phyloP scores from a whole-genome alignment of 495 filamentous ascomycete species.

The Annulohypoxylon bovei region DNA sequence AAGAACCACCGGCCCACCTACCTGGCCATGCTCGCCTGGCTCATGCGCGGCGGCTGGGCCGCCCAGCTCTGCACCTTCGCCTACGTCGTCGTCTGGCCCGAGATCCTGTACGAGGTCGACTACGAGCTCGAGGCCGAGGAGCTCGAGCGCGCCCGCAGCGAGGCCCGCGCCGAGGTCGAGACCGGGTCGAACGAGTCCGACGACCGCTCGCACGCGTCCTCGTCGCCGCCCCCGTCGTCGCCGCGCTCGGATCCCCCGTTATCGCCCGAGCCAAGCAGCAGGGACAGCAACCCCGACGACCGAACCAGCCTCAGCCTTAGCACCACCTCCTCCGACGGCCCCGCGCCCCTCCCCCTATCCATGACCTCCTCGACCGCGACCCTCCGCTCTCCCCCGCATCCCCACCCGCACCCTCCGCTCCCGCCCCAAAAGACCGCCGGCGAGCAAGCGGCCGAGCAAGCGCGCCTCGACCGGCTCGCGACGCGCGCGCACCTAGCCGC shows the following conservation, averaged over 20 bases:
- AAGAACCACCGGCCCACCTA: slow-evolving; percentile 89
- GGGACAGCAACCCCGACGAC: slow-evolving; percentile 20
- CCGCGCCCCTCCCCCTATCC: background rate
- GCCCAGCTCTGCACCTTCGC: slow-evolving; percentile 90
- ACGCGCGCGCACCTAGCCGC: slow-evolving; percentile 56
- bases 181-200: slow-evolving; percentile 4
- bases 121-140: slow-evolving; percentile 65
- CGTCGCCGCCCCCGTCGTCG: slow-evolving; percentile 34
- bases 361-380: slow-evolving; percentile 38
- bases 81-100: slow-evolving; percentile 74
- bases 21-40: slow-evolving; percentile 89
- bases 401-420: slow-evolving; percentile 10
- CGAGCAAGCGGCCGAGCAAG: slow-evolving; percentile 60
- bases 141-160: slow-evolving; percentile 28
- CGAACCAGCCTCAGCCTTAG: slow-evolving; percentile 18
- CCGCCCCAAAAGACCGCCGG: slow-evolving; percentile 42
- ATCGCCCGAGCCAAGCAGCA: background rate
- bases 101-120: slow-evolving; percentile 70
- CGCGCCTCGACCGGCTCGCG: slow-evolving; percentile 62
- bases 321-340: slow-evolving; percentile 14
- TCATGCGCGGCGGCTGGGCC: slow-evolving; percentile 91
- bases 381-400: slow-evolving; percentile 4
- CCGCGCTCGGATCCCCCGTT: slow-evolving; percentile 42
- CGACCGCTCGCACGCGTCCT: slow-evolving; percentile 16
- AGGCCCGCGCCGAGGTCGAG: slow-evolving; percentile 3